Evolutionary conservation across 805 yeast genomes (phyloP), one percentile per base, ranked within the genome.

Genomic region (Yarrowia yakushimensis): DNA sequence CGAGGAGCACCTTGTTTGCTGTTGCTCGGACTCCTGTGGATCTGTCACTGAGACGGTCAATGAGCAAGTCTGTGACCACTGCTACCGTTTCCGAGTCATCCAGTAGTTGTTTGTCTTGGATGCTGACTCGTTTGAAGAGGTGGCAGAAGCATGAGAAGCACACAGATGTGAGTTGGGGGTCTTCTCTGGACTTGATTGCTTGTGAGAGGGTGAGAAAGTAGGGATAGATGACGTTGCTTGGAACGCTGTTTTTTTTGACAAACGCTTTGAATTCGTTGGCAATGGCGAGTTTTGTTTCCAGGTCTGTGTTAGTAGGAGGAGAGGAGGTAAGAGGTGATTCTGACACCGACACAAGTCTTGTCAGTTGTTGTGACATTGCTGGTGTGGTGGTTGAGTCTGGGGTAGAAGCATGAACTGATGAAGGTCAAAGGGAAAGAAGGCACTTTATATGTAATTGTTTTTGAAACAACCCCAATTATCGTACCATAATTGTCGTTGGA

Each of bases 81-180:
- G 23, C 13, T 28, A 74, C 69, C 43, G 76, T 74, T 15, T 67
- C 65, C 33, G 69, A 66, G n/a, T 65, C 68, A n/a, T 67, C 63
- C 23, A 78, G 69, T 17, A 70, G 69, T 13, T 69, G 64, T n/a
- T 72, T 70, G 37, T 76, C 72, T 60, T 71, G 83, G 66, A 75
- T 73, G 23, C 78, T 74, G 8, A 78, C 73, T 10, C 83, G 71
- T 64, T 79, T 78, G 23, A 78, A 72, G 15, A 81, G 66, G 66
- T 80, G 79, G 65, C 81, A 78, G 18, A 79, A 67, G 28, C 81
- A 69, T 1, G 81, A 76, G 64, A 80, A 79, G 0, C 80, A 71
- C 15, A 72, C 64, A 8, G 59, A 52, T 1, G 68, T 50, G 13
- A 64, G 65, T n/a, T 68, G 63, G 9, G 64, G 62, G 4, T 54